Evolutionary conservation across 1,284 basidiomycete genomes (phyloP).

Genomic region (Phenoliferia sp.): DNA sequence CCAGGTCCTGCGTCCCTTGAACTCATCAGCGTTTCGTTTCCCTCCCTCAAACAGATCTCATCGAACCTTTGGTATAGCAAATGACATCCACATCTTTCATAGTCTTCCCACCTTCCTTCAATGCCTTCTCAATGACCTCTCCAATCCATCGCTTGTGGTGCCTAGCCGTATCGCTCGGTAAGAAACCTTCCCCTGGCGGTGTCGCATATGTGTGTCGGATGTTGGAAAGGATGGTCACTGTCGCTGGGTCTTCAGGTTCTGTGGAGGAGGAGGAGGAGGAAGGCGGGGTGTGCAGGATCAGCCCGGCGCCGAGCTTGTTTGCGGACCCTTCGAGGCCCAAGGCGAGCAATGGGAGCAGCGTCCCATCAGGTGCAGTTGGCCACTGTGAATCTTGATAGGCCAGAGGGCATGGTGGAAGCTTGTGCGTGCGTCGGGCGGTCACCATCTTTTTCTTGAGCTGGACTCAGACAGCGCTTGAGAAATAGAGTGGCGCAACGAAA

Average conservation of each 20-base stretch:
- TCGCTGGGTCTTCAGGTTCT: constrained; percentile 52
- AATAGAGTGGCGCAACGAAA: no score
- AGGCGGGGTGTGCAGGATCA: constrained; percentile 70
- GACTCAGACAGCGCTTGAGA: no score
- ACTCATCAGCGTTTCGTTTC: background rate
- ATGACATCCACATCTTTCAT: constrained; percentile 86
- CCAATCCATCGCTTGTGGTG: constrained; percentile 94
- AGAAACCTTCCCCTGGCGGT: constrained; percentile 94
- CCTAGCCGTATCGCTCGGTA: constrained; percentile 87
- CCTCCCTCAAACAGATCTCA: background rate
- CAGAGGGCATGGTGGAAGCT: constrained; percentile 15
- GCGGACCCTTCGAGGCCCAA: constrained; percentile 92
- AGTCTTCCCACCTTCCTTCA: constrained; percentile 64
- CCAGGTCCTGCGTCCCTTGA: constrained; percentile 66
- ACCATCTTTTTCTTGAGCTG: background rate
- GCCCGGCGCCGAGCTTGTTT: constrained; percentile 95
- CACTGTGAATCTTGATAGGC: background rate
- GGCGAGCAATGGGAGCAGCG: constrained; percentile 36
- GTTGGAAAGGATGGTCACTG: constrained; percentile 47
- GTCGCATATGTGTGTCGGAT: constrained; percentile 97
- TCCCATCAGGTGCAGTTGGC: background rate
- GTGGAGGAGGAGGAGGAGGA: constrained; percentile 48
- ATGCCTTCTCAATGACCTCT: constrained; percentile 72
- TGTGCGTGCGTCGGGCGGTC: constrained; percentile 2
- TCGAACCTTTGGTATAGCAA: constrained; percentile 88